phyloP scores from a whole-genome alignment of 2,329 filamentous ascomycete genomes.

The Graphium sp. region DNA sequence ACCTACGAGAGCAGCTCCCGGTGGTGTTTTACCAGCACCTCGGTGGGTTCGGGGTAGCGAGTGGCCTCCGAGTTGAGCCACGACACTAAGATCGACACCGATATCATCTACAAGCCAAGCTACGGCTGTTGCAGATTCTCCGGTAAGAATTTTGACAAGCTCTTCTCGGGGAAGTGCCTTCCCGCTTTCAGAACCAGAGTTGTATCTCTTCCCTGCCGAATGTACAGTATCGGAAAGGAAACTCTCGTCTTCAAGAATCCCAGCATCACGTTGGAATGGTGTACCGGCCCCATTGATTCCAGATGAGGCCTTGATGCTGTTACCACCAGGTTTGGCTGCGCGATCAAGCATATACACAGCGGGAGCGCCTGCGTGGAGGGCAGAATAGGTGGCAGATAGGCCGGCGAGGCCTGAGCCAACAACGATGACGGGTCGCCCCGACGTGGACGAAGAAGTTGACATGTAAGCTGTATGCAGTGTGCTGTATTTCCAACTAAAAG shows the following conservation, averaged over 20 bases:
- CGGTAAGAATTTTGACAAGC: conserved; percentile 30
- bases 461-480: not conserved
- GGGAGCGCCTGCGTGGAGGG: conserved; percentile 29
- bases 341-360: conserved; percentile 42
- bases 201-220: conserved; percentile 32
- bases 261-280: conserved; percentile 27
- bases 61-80: conserved; percentile 44
- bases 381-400: conserved; percentile 38
- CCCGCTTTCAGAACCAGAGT: conserved; percentile 8
- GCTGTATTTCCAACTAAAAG: not conserved
- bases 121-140: conserved; percentile 28
- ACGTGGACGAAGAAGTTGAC: not conserved
- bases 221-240: conserved; percentile 39
- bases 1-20: conserved; percentile 40
- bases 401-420: conserved; percentile 51
- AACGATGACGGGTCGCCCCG: conserved; percentile 27
- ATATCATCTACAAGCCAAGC: conserved; percentile 39
- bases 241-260: conserved; percentile 15
- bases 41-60: conserved; percentile 38
- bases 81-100: conserved; percentile 38
- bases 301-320: conserved; percentile 50
- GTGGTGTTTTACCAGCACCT: conserved; percentile 34
- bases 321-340: conserved; percentile 41
- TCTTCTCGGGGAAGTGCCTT: conserved; percentile 17
- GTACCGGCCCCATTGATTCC: conserved; percentile 49